phyloP scores from a whole-genome alignment of 2,329 filamentous ascomycete genomes.

The Alternaria atra region DNA sequence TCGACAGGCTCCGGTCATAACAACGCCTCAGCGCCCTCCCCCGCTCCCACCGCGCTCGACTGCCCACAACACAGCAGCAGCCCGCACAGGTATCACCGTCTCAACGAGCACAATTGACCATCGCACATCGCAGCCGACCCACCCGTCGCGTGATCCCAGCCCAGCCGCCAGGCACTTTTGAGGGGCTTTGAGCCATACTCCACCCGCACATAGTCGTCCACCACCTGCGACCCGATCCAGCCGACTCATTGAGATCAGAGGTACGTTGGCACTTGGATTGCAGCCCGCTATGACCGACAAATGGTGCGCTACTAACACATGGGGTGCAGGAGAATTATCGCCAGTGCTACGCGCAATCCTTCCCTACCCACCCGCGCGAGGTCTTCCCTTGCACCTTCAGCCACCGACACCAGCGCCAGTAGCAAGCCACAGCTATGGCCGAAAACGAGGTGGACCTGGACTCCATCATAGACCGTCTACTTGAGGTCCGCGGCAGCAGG shows the following conservation, averaged over 20 bases:
- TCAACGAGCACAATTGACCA: constrained; percentile 42
- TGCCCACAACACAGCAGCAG: constrained; percentile 40
- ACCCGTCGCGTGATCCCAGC: constrained; percentile 47
- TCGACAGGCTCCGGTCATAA: constrained; percentile 47
- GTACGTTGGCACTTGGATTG: constrained; percentile 33
- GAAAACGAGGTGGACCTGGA: constrained; percentile 96
- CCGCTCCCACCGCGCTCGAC: constrained; percentile 39
- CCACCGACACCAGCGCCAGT: constrained; percentile 34
- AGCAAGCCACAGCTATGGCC: constrained; percentile 68
- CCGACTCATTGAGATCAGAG: constrained; percentile 39
- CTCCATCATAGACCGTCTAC: constrained; percentile 97
- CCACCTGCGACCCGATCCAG: constrained; percentile 27
- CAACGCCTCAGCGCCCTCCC: constrained; percentile 45
- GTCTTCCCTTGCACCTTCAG: constrained; percentile 43
- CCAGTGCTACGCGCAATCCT: constrained; percentile 37
- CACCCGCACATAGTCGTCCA: constrained; percentile 37
- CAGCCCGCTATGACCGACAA: constrained; percentile 12
- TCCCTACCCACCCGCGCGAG: constrained; percentile 45
- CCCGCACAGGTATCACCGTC: constrained; percentile 40
- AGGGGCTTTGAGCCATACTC: constrained; percentile 54
- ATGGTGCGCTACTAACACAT: constrained; percentile 33
- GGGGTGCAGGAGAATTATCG: constrained; percentile 26
- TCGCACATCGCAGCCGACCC: constrained; percentile 32
- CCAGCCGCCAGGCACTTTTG: constrained; percentile 48
- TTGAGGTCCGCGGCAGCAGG: constrained; percentile 96